Evolutionary conservation across 225 moss, liverwort and hornwort species (phyloP).

Genomic region (Thuidium tamariscinum): DNA sequence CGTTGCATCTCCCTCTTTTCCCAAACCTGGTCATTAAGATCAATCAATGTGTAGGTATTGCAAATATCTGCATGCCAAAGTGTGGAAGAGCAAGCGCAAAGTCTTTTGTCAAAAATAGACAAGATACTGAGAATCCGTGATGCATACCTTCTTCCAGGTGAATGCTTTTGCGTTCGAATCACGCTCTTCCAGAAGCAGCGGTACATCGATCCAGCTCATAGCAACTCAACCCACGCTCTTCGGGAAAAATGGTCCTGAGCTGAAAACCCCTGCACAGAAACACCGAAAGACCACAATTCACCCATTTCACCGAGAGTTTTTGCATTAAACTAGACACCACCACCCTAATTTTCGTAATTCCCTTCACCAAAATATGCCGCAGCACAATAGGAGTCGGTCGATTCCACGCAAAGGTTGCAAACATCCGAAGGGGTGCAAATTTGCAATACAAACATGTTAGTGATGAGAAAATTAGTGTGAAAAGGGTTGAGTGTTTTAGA

Average conservation of each 20-base stretch:
- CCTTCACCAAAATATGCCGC: neutral
- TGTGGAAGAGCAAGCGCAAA: neutral
- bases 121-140: neutral
- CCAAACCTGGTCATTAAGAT: neutral
- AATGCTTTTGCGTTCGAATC: neutral
- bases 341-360: neutral
- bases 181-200: constrained; percentile 27
- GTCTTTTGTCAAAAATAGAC: neutral
- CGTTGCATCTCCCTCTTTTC: neutral
- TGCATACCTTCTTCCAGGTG: neutral
- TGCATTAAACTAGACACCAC: neutral
- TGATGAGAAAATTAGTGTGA: too few species aligned
- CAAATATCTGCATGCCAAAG: neutral
- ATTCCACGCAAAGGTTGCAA: neutral
- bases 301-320: neutral
- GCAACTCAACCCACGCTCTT: constrained; percentile 21
- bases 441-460: too few species aligned
- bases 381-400: neutral
- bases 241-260: neutral
- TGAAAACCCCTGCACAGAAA: too few species aligned
- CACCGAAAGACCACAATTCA: neutral
- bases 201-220: constrained; percentile 49
- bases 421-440: too few species aligned
- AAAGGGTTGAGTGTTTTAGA: too few species aligned
- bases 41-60: neutral